Evolutionary conservation across 2,329 filamentous ascomycete species (phyloP), one percentile per base, ranked within the genome.

Genomic region (Tolypocladium sp.): DNA sequence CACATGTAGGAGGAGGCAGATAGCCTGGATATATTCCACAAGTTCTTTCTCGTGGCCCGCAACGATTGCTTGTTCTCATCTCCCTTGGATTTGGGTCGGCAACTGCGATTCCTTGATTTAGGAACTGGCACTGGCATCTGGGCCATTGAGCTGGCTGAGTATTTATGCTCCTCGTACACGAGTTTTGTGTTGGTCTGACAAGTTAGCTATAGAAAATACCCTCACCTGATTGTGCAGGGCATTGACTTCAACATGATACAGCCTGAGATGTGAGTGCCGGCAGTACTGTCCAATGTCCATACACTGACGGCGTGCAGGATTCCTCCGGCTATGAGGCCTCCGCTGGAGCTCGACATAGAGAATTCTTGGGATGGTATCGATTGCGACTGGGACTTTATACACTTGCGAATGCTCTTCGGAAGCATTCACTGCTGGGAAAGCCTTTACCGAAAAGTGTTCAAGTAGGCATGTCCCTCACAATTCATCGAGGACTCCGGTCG

Each of bases 11-110:
- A 77, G 61, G 89, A 92, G 70, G 83, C 85, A 70, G 86, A 91
- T 71, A 84, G 88, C 65, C 82, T 91, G 69, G 89, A 92, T 69
- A 86, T 91, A 55, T 87, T 90, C 69, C 88, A 92, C 76, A 87
- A 88, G 67, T 75, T 91, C 64, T 87, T 90, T 67, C 76, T 78
- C 20, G 81, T 87, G 25, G 83, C 83, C 56, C 84, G 87, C 63
- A 77, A 80, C 46, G 70, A 77, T 5, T 53, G n/a, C 27, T 54
- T 63, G 9, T 63, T 61, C 44, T 60, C 60, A 44, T 42, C 61
- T 37, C 42, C 58, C 5, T 49, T 61, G 2, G 52, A 44, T 46
- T 20, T 49, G 17, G 25, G 25, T 30, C n/a, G 57, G 15, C 25
- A 41, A 22, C 69, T 62, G 56, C 69, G 76, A 51, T 77, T 86